Percentiles rank a stretch among this genome's conserved stretches.
Conservation (phyloP, 2,329 filamentous ascomycete species). For the Aplosporella prunicola region DNA sequence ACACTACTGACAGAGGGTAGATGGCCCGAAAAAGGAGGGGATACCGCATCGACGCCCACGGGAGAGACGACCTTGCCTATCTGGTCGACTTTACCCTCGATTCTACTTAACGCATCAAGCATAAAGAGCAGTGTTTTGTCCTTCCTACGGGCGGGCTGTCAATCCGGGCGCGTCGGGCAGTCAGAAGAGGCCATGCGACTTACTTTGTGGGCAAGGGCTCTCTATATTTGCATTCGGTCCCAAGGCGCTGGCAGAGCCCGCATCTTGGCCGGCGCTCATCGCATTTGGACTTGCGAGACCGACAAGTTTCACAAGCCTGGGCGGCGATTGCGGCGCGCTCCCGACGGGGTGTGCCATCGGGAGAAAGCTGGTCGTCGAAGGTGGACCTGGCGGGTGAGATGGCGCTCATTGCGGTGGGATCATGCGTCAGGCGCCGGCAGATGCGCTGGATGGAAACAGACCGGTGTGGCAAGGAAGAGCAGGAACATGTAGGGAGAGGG, state of each 20-base stretch:
- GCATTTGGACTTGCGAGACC: slow-evolving; percentile 12
- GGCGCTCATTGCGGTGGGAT: slow-evolving; percentile 7
- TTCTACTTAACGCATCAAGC: slow-evolving; percentile 7
- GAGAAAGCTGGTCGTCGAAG: too few relatives aligned
- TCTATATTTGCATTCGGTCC: slow-evolving; percentile 12
- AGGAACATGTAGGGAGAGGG: too few relatives aligned
- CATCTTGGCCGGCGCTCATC: slow-evolving; percentile 13
- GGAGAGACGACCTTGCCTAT: slow-evolving; percentile 9
- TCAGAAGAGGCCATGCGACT: neutral
- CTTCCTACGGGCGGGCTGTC: slow-evolving; percentile 7
- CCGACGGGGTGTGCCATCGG: slow-evolving; percentile 5
- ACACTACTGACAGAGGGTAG: slow-evolving; percentile 6
- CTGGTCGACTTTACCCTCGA: slow-evolving; percentile 12
- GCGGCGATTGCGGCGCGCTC: slow-evolving; percentile 13
- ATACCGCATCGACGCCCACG: slow-evolving; percentile 1
- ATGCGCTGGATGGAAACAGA: neutral
- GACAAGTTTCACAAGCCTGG: slow-evolving; percentile 13
- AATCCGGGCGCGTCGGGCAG: neutral
- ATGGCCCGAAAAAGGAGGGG: slow-evolving; percentile 6
- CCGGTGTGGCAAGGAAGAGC: too few relatives aligned
- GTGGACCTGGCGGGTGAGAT: slow-evolving; percentile 1
- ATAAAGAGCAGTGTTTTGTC: slow-evolving; percentile 13
- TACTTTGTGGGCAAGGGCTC: slow-evolving; percentile 13
- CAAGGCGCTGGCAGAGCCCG: slow-evolving; percentile 12
- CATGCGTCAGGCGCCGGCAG: neutral